Evolutionary conservation across 805 yeast species (phyloP).

Genomic region (Candida coquimbonensis): DNA sequence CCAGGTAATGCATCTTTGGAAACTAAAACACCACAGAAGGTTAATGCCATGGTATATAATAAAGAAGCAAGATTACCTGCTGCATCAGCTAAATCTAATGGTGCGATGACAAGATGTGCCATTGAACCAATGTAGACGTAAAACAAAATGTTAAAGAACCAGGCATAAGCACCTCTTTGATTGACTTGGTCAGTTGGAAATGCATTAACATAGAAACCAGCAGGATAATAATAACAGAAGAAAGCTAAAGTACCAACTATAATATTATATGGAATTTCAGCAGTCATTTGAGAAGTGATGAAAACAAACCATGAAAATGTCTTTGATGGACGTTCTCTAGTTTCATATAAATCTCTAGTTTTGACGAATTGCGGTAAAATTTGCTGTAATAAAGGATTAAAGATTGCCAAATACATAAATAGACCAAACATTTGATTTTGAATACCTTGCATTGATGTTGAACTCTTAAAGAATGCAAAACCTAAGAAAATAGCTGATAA

Average conservation of each 20-base stretch:
- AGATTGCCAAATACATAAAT: constrained; percentile 57
- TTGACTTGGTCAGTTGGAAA: constrained; percentile 44
- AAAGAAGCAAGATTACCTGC: constrained; percentile 56
- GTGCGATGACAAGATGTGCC: constrained; percentile 52
- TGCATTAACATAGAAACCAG: constrained; percentile 45
- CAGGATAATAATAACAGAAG: constrained; percentile 66
- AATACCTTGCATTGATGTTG: constrained; percentile 55
- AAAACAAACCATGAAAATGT: constrained; percentile 64
- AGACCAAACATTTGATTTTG: constrained; percentile 79
- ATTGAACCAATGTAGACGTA: constrained; percentile 45
- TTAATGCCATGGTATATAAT: constrained; percentile 51
- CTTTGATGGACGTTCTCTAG: constrained; percentile 67
- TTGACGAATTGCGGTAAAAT: constrained; percentile 52
- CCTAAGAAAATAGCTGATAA: constrained; percentile 62
- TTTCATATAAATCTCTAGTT: constrained; percentile 64
- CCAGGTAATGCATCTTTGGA: constrained; percentile 49
- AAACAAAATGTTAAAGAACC: constrained; percentile 40
- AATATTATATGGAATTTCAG: constrained; percentile 61
- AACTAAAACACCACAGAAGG: constrained; percentile 72
- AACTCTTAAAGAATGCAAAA: constrained; percentile 67
- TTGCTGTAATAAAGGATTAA: constrained; percentile 55
- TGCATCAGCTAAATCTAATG: constrained; percentile 48
- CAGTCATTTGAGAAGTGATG: constrained; percentile 51
- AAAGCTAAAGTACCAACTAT: constrained; percentile 54
- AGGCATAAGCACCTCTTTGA: constrained; percentile 43